Conservation (phyloP, 768 basidiomycete genomes). For the Chalciporus pseudorubinellus region DNA sequence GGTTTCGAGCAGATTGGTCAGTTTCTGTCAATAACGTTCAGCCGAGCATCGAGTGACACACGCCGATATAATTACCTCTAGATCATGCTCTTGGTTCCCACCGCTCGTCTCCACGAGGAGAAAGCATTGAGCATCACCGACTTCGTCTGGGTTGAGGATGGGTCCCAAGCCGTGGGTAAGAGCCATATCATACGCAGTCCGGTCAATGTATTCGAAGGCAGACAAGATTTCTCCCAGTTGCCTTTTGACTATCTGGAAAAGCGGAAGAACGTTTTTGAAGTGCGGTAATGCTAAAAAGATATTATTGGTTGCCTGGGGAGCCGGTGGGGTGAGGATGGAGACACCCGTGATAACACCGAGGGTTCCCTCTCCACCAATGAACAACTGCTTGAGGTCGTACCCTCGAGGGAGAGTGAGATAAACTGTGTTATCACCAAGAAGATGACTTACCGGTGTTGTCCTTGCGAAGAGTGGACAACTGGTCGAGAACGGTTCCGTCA, state of each 20-base stretch:
- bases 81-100: slow-evolving; percentile 88
- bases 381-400: slow-evolving; percentile 97
- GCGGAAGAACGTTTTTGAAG: slow-evolving; percentile 82
- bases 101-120: slow-evolving; percentile 95
- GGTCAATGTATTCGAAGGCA: slow-evolving; percentile 96
- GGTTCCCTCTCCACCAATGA: slow-evolving; percentile 96
- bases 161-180: slow-evolving; percentile 80
- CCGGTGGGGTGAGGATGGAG: slow-evolving; percentile 87
- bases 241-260: slow-evolving; percentile 77
- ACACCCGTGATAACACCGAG: slow-evolving; percentile 94
- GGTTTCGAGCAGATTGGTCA: slow-evolving; percentile 71
- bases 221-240: slow-evolving; percentile 93
- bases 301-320: slow-evolving; percentile 83
- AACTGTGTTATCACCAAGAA: not conserved
- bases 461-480: slow-evolving; percentile 87
- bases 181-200: slow-evolving; percentile 80
- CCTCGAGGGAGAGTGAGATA: slow-evolving; percentile 46
- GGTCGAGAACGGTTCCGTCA: slow-evolving; percentile 88
- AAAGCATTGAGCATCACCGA: slow-evolving; percentile 81
- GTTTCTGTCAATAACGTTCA: slow-evolving; percentile 61
- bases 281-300: slow-evolving; percentile 86
- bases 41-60: slow-evolving; percentile 7
- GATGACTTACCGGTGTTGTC: slow-evolving; percentile 84
- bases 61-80: slow-evolving; percentile 57
- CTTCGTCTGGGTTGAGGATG: slow-evolving; percentile 69